These are phyloP conservation scores for Pythium rishiriense DNA, from an alignment of 352 stramenopile species.

Conservation along the genomic window DNA sequence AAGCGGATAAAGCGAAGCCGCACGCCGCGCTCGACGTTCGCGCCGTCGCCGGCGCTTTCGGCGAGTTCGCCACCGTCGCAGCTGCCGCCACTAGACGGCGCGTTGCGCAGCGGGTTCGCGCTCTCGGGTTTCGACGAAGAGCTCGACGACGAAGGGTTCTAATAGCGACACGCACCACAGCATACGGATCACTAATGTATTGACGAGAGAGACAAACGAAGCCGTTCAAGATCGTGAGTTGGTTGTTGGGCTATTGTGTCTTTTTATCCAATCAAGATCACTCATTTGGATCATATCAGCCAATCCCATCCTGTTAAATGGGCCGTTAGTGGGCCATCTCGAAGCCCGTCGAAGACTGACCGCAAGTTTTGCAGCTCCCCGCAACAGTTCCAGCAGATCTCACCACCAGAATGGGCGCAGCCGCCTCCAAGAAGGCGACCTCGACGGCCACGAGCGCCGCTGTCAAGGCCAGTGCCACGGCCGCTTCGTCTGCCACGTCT, in stretches of 20 bases:
- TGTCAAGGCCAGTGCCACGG: slow-evolving; percentile 6
- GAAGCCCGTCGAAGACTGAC: neutral
- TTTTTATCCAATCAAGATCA: slow-evolving; percentile 5
- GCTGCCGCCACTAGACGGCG: slow-evolving; percentile 46
- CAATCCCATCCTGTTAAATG: slow-evolving; percentile 2
- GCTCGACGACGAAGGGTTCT: slow-evolving; percentile 59
- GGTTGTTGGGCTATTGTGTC: neutral
- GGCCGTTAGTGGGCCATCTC: neutral
- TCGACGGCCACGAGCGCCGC: slow-evolving; percentile 15
- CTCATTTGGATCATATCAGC: neutral
- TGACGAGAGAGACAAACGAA: neutral
- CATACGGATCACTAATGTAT: too few relatives aligned
- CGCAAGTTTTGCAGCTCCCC: too few relatives aligned
- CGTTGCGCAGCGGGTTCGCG: slow-evolving; percentile 34
- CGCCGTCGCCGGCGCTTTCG: slow-evolving; percentile 65
- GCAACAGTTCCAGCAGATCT: neutral
- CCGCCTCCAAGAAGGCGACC: slow-evolving; percentile 20
- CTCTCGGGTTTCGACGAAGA: slow-evolving; percentile 72
- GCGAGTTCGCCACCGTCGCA: slow-evolving; percentile 67
- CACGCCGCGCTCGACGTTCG: slow-evolving; percentile 36
- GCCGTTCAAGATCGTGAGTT: too few relatives aligned
- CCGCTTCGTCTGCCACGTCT: neutral
- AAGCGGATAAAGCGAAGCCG: slow-evolving; percentile 26
- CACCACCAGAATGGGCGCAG: slow-evolving; percentile 31
- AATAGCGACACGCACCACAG: neutral